phyloP scores from a whole-genome alignment of 495 filamentous ascomycete genomes.

The Staphylotrichum longicolle region DNA sequence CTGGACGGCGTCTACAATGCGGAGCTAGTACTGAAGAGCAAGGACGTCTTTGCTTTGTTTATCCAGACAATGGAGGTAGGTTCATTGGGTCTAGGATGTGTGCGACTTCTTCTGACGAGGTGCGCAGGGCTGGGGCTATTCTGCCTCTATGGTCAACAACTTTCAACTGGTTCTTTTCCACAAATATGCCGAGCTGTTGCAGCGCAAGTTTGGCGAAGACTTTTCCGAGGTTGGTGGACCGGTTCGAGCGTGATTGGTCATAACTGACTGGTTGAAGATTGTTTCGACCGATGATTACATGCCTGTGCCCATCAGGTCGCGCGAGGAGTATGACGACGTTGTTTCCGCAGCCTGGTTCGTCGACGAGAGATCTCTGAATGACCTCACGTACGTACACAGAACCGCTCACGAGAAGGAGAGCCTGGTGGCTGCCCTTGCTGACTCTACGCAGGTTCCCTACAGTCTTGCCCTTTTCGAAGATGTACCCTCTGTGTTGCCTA shows the following conservation, averaged over 20 bases:
- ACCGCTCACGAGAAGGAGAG: not conserved
- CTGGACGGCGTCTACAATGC: constrained; percentile 76
- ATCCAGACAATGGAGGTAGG: constrained; percentile 93
- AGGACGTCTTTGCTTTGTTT: constrained; percentile 87
- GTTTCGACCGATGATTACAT: constrained; percentile 98
- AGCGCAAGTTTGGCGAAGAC: constrained; percentile 84
- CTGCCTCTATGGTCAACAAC: constrained; percentile 72
- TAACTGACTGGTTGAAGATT: constrained; percentile 76
- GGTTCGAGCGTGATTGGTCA: constrained; percentile 57
- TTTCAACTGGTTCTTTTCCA: constrained; percentile 84
- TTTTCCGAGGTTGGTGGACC: constrained; percentile 73
- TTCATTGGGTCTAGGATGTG: not conserved
- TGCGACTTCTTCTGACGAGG: constrained; percentile 20
- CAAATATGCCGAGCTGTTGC: constrained; percentile 90
- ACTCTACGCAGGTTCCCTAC: constrained; percentile 68
- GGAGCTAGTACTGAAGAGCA: constrained; percentile 83
- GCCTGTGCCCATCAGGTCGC: constrained; percentile 90
- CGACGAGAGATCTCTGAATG: constrained; percentile 70
- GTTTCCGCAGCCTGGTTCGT: constrained; percentile 90
- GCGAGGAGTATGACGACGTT: constrained; percentile 94
- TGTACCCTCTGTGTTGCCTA: constrained; percentile 98
- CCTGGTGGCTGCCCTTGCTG: not conserved
- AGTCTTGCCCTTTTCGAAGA: constrained; percentile 93
- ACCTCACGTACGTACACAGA: constrained; percentile 61
- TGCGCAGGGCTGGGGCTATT: constrained; percentile 78